Evolutionary conservation across 805 yeast species (phyloP), one percentile per base, ranked within the genome.

Genomic region (Nakazawaea ishiwadae): DNA sequence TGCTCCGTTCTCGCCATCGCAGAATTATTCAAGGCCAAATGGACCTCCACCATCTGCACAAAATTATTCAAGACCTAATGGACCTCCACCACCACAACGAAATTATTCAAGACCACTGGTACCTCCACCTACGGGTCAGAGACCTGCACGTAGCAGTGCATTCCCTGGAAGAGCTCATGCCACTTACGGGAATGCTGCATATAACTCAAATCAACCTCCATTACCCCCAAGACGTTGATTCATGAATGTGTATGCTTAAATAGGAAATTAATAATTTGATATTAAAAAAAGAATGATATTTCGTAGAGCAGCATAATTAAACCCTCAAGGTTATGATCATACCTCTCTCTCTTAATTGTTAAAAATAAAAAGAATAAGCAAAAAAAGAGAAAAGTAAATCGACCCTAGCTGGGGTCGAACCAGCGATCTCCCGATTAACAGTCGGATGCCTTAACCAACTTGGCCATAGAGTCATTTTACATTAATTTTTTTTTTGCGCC

Each of bases 361-460:
- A n/a, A n/a, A n/a, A n/a, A n/a, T n/a, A n/a, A n/a, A n/a, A n/a
- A n/a, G n/a, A n/a, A n/a, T n/a, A n/a, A n/a, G n/a, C n/a, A 23
- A 23, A 23, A 23, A 10, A 23, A 23, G 10, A 21, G 2, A 39
- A 39, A 40, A 35, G 20, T 30, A 30, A 7, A 17, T 29, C 40
- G 44, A 41, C 46, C 41, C 18, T 29, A 37, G 44, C 43, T 41
- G 46, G 46, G 41, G 40, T 43, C 43, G 46, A 43, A 43, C 46
- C 46, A 41, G 43, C 44, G 41, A 43, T 42, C 46, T 43, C 39
- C 39, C 40, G 46, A 43, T 43, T 42, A 43, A 43, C 44, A 43
- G 46, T 43, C 46, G 40, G 39, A 39, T 42, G 46, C 46, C 41
- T 42, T 43, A 43, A 36, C 46, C 46, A 42, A 43, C 41, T 43